Conservation (phyloP, 768 basidiomycete genomes). For the Trametes cingulata region DNA sequence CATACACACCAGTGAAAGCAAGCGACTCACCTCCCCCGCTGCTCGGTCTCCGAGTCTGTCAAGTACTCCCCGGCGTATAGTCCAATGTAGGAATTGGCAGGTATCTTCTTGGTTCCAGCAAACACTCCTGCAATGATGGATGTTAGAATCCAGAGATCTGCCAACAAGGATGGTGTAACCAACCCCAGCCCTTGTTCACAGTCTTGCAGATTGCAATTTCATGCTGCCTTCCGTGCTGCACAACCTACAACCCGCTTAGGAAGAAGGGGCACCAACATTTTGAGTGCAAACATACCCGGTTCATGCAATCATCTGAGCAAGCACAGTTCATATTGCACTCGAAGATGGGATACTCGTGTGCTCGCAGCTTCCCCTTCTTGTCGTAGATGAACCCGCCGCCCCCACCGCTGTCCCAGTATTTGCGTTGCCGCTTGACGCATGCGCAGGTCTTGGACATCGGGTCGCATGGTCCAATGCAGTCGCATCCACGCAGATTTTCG, state of each 20-base stretch:
- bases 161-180: conserved; percentile 20
- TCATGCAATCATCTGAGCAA: conserved; percentile 80
- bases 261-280: not conserved
- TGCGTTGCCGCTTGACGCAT: conserved; percentile 61
- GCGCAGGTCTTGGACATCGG: conserved; percentile 72
- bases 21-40: conserved; percentile 60
- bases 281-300: conserved; percentile 58
- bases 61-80: conserved; percentile 86
- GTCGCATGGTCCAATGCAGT: conserved; percentile 74
- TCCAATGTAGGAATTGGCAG: conserved; percentile 71
- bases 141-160: not conserved
- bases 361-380: conserved; percentile 49
- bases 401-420: conserved; percentile 39
- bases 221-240: conserved; percentile 74
- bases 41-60: conserved; percentile 64
- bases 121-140: conserved; percentile 59
- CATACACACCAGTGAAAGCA: not conserved
- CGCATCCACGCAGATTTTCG: conserved; percentile 61
- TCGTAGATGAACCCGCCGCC: conserved; percentile 71
- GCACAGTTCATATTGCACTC: conserved; percentile 85
- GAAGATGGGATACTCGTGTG: conserved; percentile 62
- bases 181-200: conserved; percentile 83
- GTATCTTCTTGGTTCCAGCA: conserved; percentile 63
- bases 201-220: conserved; percentile 71
- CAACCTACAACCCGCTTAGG: conserved; percentile 53